Percentiles rank a stretch among this genome's conserved stretches.
These are phyloP conservation scores for Viola odorata DNA, from an alignment of 345 rosid genomes.

Conservation along the genomic window DNA sequence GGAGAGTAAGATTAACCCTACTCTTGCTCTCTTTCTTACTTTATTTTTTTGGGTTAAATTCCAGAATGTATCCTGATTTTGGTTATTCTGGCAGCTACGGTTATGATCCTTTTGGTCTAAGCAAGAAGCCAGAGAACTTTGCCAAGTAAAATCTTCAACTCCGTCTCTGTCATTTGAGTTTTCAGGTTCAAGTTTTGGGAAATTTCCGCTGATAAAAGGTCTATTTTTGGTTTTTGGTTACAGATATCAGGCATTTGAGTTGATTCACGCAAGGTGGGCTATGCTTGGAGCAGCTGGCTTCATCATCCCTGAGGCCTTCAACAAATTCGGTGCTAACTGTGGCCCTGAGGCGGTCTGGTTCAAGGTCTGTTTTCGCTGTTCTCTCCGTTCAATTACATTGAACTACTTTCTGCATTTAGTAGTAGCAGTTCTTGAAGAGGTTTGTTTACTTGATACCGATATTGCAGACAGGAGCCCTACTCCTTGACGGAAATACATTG, in stretches of 20 bases:
- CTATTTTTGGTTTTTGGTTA: slow-evolving; percentile 3
- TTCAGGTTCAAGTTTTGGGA: neutral
- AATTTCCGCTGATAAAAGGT: neutral
- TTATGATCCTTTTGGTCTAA: slow-evolving; percentile 89
- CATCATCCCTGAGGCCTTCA: slow-evolving; percentile 90
- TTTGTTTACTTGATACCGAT: neutral
- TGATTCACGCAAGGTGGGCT: slow-evolving; percentile 95
- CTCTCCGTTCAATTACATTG: neutral
- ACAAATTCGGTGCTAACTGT: slow-evolving; percentile 96
- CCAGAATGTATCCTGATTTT: neutral
- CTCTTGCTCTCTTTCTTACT: neutral
- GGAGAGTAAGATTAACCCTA: slow-evolving; percentile 61
- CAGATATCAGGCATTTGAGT: slow-evolving; percentile 88
- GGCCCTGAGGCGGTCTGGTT: slow-evolving; percentile 99
- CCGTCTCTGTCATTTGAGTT: neutral
- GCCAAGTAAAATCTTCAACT: slow-evolving; percentile 48
- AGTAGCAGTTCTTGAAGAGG: neutral
- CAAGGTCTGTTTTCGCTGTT: slow-evolving; percentile 38
- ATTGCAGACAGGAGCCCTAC: slow-evolving; percentile 93
- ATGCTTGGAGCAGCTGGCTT: slow-evolving; percentile 98
- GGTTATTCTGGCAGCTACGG: slow-evolving; percentile 59
- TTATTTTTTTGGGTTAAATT: neutral
- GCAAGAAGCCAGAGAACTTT: slow-evolving; percentile 92
- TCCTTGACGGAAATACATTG: slow-evolving; percentile 92
- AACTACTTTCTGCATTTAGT: neutral